Base-by-base conservation (phyloP, 2,329 filamentous ascomycete species). In the Lachnellula willkommii region DNA sequence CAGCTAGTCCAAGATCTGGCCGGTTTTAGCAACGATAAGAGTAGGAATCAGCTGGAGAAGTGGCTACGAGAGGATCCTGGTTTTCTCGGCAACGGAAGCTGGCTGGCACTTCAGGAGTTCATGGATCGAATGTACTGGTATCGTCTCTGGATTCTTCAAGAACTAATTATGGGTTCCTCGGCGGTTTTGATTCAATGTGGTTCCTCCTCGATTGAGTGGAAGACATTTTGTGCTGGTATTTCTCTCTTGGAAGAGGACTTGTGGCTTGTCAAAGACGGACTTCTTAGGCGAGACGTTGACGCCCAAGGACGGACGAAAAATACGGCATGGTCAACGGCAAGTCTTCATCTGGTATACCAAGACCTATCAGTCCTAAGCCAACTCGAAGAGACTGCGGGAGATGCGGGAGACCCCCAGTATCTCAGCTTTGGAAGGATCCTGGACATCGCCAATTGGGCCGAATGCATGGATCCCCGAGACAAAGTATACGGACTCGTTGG, bases 121-220 rank as follows among this genome's bases (percentile, higher is more conserved):
- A 58, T 63, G 56, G 15, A 5, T 4, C 37, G 58, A 11, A 20
- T 37, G 14, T 63, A 63, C 42, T 63, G 60, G 61, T 35, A 43
- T 20, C 50, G 60, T 6, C 47, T 63, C 9, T 63, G 60, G 61
- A 58, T 63, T 14, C 58, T 63, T 8, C 60, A 63, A 53, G 61
- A 63, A 47, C 17, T 63, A 15, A 49, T 59, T 14, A n/a, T 64
- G 9, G 57, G 59, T 7, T 46, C 56, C 8, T 56, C 54, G 5
- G 4, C 37, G 3, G 15, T 45, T 5, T 28, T 57, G 1, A 22
- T 63, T 9, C 24, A 35, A 4, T 61, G 56, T 45, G 59, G 59
- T 1, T 48, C 42, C 32, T 4, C 14, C 4, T 52, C 36, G 0
- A 52, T 61, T 9, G 17, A 52, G 37, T 61, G 59, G 57, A 17